A percentile compares a stretch with the other conserved stretches of the same genome.
These are phyloP conservation scores for Hypoxylon sp. DNA, from an alignment of 2,329 filamentous ascomycete genomes.

Conservation along the genomic window DNA sequence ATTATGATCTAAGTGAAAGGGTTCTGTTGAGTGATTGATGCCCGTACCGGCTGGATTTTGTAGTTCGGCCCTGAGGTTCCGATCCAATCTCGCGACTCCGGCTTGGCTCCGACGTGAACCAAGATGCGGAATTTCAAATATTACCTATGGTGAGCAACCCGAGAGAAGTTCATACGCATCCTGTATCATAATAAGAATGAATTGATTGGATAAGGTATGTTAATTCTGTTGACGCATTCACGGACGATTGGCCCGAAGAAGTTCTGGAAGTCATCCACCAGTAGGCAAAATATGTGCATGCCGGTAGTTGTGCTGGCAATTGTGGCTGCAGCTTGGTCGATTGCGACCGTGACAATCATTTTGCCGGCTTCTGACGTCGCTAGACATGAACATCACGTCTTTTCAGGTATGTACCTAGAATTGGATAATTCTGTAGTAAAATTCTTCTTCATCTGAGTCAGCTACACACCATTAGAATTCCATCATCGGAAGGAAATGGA, in stretches of 20 bases:
- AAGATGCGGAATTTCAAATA: background rate
- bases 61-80: background rate
- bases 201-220: background rate
- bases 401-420: background rate
- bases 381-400: background rate
- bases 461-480: background rate
- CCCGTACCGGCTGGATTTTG: background rate
- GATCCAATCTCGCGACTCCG: background rate
- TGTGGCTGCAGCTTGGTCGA: background rate
- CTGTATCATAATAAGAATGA: constrained; percentile 2
- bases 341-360: constrained; percentile 16
- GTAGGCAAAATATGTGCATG: constrained; percentile 3
- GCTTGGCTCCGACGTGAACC: background rate
- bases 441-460: constrained; percentile 4
- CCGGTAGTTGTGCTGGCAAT: constrained; percentile 17
- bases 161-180: background rate
- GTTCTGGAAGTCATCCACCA: background rate
- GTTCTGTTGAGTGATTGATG: background rate
- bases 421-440: background rate
- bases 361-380: constrained; percentile 11
- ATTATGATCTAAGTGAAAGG: background rate
- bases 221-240: constrained; percentile 1
- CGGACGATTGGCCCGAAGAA: background rate
- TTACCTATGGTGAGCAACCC: background rate
- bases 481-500: background rate